These are phyloP conservation scores for Gracilaria domingensis DNA, from an alignment of 23 red algal genomes.

Conservation along the genomic window DNA sequence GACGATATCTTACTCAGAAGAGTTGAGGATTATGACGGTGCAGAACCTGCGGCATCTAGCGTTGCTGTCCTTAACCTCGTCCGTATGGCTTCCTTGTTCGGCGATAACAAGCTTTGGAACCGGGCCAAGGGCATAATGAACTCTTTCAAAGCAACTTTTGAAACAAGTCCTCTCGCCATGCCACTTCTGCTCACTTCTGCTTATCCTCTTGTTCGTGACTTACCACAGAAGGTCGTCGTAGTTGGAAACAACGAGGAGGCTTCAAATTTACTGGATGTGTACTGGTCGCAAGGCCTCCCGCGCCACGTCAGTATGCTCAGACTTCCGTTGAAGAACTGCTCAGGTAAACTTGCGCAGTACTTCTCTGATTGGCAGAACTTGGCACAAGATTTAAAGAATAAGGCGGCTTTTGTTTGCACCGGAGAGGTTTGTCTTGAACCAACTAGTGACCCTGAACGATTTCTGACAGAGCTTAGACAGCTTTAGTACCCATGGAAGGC, in stretches of 20 bases:
- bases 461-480: constrained; percentile 50
- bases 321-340: constrained; percentile 32
- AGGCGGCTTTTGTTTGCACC: constrained; percentile 67
- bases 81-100: constrained; percentile 72
- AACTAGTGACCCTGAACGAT: constrained; percentile 44
- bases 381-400: constrained; percentile 4
- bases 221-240: constrained; percentile 52
- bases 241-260: constrained; percentile 70
- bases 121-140: constrained; percentile 32
- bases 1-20: constrained; percentile 69
- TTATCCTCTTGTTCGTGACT: constrained; percentile 31
- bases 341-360: constrained; percentile 34
- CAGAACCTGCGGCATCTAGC: constrained; percentile 75
- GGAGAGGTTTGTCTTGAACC: constrained; percentile 78
- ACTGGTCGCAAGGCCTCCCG: constrained; percentile 57
- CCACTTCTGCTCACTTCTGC: constrained; percentile 66
- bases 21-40: constrained; percentile 85
- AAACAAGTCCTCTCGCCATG: constrained; percentile 71
- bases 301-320: constrained; percentile 60
- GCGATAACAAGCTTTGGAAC: constrained; percentile 36
- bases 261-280: constrained; percentile 45
- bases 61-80: constrained; percentile 73
- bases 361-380: constrained; percentile 7
- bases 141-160: constrained; percentile 64
- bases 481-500: background rate